These are phyloP conservation scores for Lathyrus aphaca DNA, from an alignment of 306 rosid genomes.

Conservation along the genomic window DNA sequence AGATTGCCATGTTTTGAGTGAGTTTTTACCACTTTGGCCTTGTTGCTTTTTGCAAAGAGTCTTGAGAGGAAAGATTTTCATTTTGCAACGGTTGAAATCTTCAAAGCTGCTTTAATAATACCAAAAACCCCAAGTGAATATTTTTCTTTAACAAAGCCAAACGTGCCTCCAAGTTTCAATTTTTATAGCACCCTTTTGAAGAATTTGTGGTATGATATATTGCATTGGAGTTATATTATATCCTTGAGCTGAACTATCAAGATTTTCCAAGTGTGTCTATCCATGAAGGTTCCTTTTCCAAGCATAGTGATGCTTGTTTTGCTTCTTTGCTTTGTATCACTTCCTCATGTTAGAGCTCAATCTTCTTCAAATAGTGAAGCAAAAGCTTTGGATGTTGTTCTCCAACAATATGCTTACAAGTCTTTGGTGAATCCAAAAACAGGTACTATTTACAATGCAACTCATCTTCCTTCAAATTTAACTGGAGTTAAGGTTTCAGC, in stretches of 20 bases:
- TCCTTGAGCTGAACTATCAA: constrained; percentile 45
- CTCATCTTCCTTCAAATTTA: constrained; percentile 55
- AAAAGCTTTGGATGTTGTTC: constrained; percentile 50
- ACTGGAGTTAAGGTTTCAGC: constrained; percentile 56
- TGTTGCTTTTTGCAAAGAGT: constrained; percentile 43
- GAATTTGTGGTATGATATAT: constrained; percentile 15
- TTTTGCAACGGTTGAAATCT: constrained; percentile 70
- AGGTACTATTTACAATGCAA: constrained; percentile 54
- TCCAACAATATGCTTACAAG: constrained; percentile 62
- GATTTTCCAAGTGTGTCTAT: constrained; percentile 33
- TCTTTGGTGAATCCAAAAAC: constrained; percentile 62
- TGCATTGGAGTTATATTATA: constrained; percentile 37
- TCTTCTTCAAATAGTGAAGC: constrained; percentile 44
- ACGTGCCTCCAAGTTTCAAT: constrained; percentile 45
- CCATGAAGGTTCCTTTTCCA: constrained; percentile 63
- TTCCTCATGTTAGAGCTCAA: constrained; percentile 54
- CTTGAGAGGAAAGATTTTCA: constrained; percentile 50
- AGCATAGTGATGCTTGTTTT: constrained; percentile 53
- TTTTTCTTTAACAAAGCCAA: constrained; percentile 44
- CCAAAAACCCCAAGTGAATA: constrained; percentile 32
- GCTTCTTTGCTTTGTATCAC: constrained; percentile 48
- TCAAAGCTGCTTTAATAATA: constrained; percentile 59
- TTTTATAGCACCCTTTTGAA: constrained; percentile 35
- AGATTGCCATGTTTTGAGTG: constrained; percentile 47
- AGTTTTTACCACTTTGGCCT: constrained; percentile 41